Percentiles rank a stretch among this genome's conserved stretches.
phyloP scores from a whole-genome alignment of 345 rosid genomes.

The Microthlaspi erraticum region DNA sequence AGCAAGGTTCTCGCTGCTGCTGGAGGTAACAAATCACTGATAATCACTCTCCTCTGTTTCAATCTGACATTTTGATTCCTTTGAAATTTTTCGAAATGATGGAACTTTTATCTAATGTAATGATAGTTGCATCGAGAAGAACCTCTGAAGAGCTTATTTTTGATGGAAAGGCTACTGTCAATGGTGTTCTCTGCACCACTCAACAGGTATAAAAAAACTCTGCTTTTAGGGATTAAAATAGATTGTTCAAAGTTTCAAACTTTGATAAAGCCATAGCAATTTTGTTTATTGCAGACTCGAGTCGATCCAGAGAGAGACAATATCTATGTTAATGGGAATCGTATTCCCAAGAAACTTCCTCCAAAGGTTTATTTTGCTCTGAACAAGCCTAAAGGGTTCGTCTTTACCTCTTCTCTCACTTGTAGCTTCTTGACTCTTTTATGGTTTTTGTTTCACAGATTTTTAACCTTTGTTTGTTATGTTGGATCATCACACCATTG shows the following conservation, averaged over 20 bases:
- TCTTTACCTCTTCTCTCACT: constrained; percentile 15
- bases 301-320: constrained; percentile 81
- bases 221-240: background rate
- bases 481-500: constrained; percentile 32
- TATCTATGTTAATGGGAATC: constrained; percentile 87
- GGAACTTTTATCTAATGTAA: background rate
- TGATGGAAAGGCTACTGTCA: constrained; percentile 84
- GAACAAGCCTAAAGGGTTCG: constrained; percentile 99
- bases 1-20: constrained; percentile 95
- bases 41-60: background rate
- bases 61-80: background rate
- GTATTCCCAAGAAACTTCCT: constrained; percentile 85
- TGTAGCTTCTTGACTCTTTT: constrained; percentile 8
- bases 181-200: constrained; percentile 73
- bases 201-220: constrained; percentile 65
- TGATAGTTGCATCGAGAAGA: constrained; percentile 87
- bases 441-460: constrained; percentile 19
- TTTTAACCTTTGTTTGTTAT: constrained; percentile 29
- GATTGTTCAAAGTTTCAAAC: background rate
- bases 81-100: constrained; percentile 12
- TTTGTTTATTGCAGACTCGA: constrained; percentile 66
- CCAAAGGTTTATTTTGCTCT: constrained; percentile 89
- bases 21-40: constrained; percentile 68
- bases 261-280: background rate
- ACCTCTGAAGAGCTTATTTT: constrained; percentile 86